A percentile compares a stretch with the other conserved stretches of the same genome.
phyloP scores from a whole-genome alignment of 2,329 filamentous ascomycete genomes.

The Salinomyces thailandicus region DNA sequence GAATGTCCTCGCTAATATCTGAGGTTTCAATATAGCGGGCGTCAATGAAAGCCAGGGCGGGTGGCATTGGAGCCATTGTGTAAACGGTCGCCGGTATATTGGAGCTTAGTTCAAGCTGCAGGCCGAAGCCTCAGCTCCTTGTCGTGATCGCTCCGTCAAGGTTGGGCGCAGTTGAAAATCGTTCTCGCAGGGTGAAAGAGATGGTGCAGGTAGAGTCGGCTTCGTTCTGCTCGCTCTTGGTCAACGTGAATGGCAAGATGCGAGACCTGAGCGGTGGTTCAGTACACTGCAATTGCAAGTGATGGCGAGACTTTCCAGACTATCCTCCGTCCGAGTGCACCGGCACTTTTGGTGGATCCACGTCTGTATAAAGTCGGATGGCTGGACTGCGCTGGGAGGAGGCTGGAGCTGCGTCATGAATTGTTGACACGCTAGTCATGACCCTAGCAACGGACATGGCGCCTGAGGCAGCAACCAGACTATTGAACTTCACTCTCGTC shows the following conservation, averaged over 20 bases:
- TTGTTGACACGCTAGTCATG: background rate
- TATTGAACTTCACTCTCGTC: too few species aligned
- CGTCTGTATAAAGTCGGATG: background rate
- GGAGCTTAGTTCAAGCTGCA: slow-evolving; percentile 9
- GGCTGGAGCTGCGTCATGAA: background rate
- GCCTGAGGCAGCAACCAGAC: too few species aligned
- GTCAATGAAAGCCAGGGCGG: background rate
- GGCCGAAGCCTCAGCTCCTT: slow-evolving; percentile 22
- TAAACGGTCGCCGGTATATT: slow-evolving; percentile 21
- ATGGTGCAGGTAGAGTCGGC: background rate
- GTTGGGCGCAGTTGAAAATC: background rate
- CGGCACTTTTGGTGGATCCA: too few species aligned
- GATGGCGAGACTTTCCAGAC: background rate
- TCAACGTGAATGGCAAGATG: background rate
- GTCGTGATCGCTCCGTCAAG: background rate
- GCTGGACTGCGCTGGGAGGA: background rate
- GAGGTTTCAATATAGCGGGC: slow-evolving; percentile 4
- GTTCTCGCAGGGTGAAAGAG: background rate
- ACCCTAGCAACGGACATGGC: background rate
- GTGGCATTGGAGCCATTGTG: background rate
- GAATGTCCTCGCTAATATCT: slow-evolving; percentile 14
- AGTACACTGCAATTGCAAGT: background rate
- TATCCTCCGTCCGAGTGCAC: too few species aligned
- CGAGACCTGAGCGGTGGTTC: background rate
- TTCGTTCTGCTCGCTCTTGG: too few species aligned